phyloP scores from a whole-genome alignment of 495 filamentous ascomycete species.

The Bathelium albidoporum region DNA sequence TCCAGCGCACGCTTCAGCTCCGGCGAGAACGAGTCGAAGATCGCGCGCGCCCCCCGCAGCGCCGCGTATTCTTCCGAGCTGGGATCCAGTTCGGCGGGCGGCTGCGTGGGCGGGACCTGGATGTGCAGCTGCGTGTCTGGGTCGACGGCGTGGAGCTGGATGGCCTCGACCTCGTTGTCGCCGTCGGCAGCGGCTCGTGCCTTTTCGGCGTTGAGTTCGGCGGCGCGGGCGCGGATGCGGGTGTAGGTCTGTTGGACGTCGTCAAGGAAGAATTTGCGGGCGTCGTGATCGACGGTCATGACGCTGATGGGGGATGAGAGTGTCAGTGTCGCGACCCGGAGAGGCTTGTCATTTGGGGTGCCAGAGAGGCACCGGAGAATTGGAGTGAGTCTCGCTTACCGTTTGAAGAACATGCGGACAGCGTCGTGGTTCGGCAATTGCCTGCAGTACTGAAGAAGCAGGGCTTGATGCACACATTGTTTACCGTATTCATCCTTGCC shows the following conservation, averaged over 20 bases:
- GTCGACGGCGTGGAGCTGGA: constrained; percentile 93
- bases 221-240: constrained; percentile 64
- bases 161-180: constrained; percentile 74
- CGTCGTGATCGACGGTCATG: constrained; percentile 83
- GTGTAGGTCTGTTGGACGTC: constrained; percentile 82
- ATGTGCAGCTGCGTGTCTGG: constrained; percentile 91
- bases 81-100: constrained; percentile 50
- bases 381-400: constrained; percentile 28
- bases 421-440: constrained; percentile 81
- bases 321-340: constrained; percentile 6
- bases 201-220: constrained; percentile 63
- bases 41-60: constrained; percentile 41
- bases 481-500: constrained; percentile 65
- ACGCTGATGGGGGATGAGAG: constrained; percentile 45
- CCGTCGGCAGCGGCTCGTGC: constrained; percentile 51
- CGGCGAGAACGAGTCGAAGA: constrained; percentile 76
- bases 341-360: background rate
- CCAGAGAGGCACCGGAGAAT: background rate
- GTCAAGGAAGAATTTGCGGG: constrained; percentile 81
- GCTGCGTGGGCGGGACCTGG: constrained; percentile 49
- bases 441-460: constrained; percentile 90
- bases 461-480: constrained; percentile 86
- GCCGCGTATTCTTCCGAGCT: constrained; percentile 40
- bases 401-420: constrained; percentile 86
- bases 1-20: constrained; percentile 73